Evolutionary conservation across 768 basidiomycete species (phyloP), one percentile per base, ranked within the genome.

Genomic region (Mycena vulgaris): DNA sequence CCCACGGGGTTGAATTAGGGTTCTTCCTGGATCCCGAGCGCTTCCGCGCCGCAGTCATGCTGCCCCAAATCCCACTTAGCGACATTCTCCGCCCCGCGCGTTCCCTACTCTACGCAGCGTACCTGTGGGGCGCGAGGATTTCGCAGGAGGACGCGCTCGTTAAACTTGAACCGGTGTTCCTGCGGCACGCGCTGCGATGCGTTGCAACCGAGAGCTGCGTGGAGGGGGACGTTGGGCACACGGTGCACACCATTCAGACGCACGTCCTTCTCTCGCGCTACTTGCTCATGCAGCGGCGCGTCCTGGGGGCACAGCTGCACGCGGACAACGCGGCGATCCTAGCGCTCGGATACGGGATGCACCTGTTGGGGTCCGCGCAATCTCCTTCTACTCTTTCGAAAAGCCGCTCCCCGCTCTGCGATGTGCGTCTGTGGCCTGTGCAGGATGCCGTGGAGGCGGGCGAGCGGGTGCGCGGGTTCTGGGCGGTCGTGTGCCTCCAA

Each of bases 231-330:
- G 19, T 52, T 2, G 23, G 10, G 10, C 45, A 63, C 31, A 45
- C 35, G 5, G 1, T 69, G 45, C 55, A 69, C 13, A 69, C 47
- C 2, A 63, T 69, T 8, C 68, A 69, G 33, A 55, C 68, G 27
- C 68, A 69, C 48, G 27, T 69, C 19, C 61, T 69, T 13, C 68
- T 69, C 8, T 31, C 61, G 19, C 33, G 51, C 33, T 69, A 69
- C 35, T 58, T 69, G 37, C 14, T 69, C 23, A 1, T 57, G 10
- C 47, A 57, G 3, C 31, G 23, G 3, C 45, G 28, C 7, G 21
- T 63, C 30, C 52, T 58, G 30, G 17, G 47, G 25, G 68, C 68
- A 2, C 60, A 58, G 35, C 1, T 63, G 5, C 62, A 69, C 16
- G 61, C 61, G 21, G 58, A 49, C 30, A 33, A 21, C 45, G 68